Evolutionary conservation across 2,329 filamentous ascomycete genomes (phyloP), one percentile per base, ranked within the genome.

Genomic region (Neopestalotiopsis sp.): DNA sequence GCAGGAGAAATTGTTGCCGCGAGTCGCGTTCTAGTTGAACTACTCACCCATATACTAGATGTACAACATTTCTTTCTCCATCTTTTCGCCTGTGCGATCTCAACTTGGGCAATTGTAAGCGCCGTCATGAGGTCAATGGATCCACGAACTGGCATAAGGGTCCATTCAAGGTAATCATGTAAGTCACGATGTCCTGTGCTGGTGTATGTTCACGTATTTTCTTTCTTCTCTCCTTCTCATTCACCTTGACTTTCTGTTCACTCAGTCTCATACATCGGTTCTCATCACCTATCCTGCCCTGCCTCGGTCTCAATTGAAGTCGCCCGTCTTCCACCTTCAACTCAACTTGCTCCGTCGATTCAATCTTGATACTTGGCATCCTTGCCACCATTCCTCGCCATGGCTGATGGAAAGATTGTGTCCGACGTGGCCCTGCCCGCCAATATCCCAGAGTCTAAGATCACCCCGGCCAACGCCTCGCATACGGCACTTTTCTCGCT

Each of bases 401-500:
- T 52, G 45, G 17, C 45, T 20, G n/a, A 17, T 1, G n/a, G 17
- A n/a, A 52, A 52, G 17, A 52, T 52, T 4, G 45, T 52, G 1
- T 52, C 45, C 45, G 45, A 52, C 17, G 45, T 52, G 45, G 45
- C 45, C 3, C 17, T 52, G 45, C 45, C 45, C 17, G 45, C 45
- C 45, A 1, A 52, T 10, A 52, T 52, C 6, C 57, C 57, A 30
- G 57, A 59, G 24, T 59, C 57, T 5, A 59, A 59, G 20, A 59
- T 59, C 57, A 63, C 60, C 17, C 32, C 60, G 20, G 38, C 60
- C n/a, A 63, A 42, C 60, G 34, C 60, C 28, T 38, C 60, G 10
- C 40, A 56, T 24, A 20, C 45, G n/a, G 56, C 76, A 7, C 80
- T 84, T 42, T 85, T 86, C 73, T 85, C 84, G 4, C 81, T 87